Base-by-base conservation (phyloP, 2,329 filamentous ascomycete genomes). In the Beauveria asiatica region DNA sequence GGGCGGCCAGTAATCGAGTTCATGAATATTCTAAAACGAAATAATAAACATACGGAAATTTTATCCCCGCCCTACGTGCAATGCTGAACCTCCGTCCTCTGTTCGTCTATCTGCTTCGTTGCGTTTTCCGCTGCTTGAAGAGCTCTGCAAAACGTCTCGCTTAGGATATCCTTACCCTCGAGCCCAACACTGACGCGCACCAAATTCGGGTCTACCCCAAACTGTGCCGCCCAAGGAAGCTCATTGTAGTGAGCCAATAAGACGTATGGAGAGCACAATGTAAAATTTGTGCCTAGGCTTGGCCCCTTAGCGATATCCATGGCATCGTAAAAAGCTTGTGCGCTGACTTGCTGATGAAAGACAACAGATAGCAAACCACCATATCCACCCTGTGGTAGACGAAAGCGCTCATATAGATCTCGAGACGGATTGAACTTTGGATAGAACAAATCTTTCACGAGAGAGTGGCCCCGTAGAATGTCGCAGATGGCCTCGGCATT, bases 241-340 rank as follows among this genome's bases (percentile, higher is more conserved):
- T 99, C 94, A 50, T 83, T 80, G 68, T 94, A 99, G 73, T 99
- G 94, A 5, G 94, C 94, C 37, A 99, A 75, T 39, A 99, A 78
- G 23, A 94, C 91, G 72, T 96, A 99, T 0, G 94, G 94, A 53
- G 88, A 96, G 61, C 88, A 88, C 42, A 99, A 78, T 0, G 94
- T 97, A 71, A 99, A 99, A 73, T 99, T 99, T 0, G 94, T 97
- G 2, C 94, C 94, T 54, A 99, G 78, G 73, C 92, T 97, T 0
- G 94, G 94, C 0, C 94, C 94, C 73, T 99, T 99, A 44, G 91
- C 86, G 1, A 92, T 94, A 63, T 95, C 85, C 17, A 99, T 76
- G 13, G 83, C 81, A 73, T 99, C 92, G 73, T 88, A 97, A 72
- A 97, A 97, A 1, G 84, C 82, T 58, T 90, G 78, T 0, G 93